Evolutionary conservation across 129 eudicot species (phyloP).

Genomic region (Tanacetum coccineum): DNA sequence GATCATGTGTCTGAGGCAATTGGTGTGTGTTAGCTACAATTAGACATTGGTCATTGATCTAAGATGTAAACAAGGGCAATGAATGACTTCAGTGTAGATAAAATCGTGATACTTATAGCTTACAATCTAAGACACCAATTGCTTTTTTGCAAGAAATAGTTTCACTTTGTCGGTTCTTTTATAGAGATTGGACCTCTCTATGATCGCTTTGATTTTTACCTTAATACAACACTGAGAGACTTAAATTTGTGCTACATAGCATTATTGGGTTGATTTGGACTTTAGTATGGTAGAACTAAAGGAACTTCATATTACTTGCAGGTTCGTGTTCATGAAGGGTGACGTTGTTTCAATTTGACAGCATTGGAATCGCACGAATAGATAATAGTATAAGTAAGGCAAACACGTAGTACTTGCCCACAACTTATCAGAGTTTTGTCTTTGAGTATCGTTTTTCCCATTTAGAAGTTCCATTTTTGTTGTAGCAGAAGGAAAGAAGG

Average conservation of each 20-base stretch:
- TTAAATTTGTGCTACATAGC: neutral
- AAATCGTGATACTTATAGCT: neutral
- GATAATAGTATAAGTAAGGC: neutral
- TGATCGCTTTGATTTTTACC: neutral
- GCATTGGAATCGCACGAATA: conserved; percentile 8
- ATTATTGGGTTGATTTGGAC: conserved; percentile 3
- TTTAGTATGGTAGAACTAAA: conserved; percentile 6
- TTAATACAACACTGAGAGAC: neutral
- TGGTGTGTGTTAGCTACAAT: conserved; percentile 8
- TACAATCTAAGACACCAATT: neutral
- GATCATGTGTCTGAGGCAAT: neutral
- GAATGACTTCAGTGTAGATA: conserved; percentile 13
- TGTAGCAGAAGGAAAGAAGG: neutral
- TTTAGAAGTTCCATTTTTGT: neutral
- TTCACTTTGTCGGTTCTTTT: neutral
- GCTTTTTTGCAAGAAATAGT: neutral
- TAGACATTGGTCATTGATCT: conserved; percentile 1
- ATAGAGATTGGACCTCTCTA: neutral
- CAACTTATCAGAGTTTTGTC: neutral
- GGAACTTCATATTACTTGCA: conserved; percentile 23
- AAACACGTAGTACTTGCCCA: neutral
- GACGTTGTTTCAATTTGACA: conserved; percentile 12
- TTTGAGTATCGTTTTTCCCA: neutral
- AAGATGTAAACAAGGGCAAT: conserved; percentile 1
- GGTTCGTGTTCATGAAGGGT: conserved; percentile 17